Conservation (phyloP, 441 rosid species). For the Biscutella auriculata region DNA sequence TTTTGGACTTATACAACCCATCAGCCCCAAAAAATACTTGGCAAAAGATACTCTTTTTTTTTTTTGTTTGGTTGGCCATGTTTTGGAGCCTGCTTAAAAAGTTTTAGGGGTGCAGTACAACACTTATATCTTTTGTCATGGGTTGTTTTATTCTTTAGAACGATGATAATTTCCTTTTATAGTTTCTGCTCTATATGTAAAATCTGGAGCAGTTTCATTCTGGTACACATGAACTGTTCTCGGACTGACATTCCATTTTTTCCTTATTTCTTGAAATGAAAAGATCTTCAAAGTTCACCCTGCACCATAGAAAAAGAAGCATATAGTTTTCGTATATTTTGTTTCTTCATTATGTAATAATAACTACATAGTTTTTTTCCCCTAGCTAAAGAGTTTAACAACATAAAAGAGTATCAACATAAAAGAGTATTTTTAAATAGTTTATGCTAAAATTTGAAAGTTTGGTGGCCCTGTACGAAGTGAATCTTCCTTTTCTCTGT, state of each 20-base stretch:
- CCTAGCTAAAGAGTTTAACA: too few relatives aligned
- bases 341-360: too few relatives aligned
- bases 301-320: conserved; percentile 31
- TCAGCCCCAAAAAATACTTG: too few relatives aligned
- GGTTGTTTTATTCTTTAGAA: conserved; percentile 2
- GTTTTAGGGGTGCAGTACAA: conserved; percentile 11
- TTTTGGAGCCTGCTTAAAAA: conserved; percentile 13
- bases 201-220: not conserved
- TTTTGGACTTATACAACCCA: too few relatives aligned
- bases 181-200: not conserved
- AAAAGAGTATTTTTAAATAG: too few relatives aligned
- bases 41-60: too few relatives aligned
- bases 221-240: not conserved
- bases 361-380: too few relatives aligned
- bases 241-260: not conserved
- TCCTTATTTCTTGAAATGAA: not conserved
- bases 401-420: too few relatives aligned
- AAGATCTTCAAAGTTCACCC: conserved; percentile 32
- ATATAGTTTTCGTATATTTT: not conserved
- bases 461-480: too few relatives aligned
- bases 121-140: not conserved
- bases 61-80: conserved; percentile 10
- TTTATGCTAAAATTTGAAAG: too few relatives aligned
- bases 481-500: too few relatives aligned
- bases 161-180: conserved; percentile 3